These are phyloP conservation scores for Hysterium pulicare DNA, from an alignment of 2,329 filamentous ascomycete genomes.

Conservation along the genomic window DNA sequence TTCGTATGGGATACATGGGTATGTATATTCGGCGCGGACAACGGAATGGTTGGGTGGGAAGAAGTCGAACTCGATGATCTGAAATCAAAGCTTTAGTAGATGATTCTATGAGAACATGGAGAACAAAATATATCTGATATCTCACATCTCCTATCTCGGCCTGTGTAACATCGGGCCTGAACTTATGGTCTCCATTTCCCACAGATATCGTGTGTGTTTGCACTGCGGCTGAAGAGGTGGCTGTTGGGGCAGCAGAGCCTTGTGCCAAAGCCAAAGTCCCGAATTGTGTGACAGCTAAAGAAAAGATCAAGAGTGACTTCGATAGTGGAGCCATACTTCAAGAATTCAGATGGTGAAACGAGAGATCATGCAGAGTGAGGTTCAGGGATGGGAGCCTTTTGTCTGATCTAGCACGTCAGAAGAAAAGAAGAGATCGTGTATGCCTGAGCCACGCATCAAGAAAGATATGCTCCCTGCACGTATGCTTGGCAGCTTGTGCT, in stretches of 20 bases:
- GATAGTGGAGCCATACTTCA: neutral
- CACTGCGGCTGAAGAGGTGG: slow-evolving; percentile 3
- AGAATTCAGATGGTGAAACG: neutral
- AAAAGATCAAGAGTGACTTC: neutral
- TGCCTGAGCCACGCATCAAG: neutral
- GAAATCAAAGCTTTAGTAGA: too few relatives aligned
- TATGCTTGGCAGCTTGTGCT: neutral
- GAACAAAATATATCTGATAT: too few relatives aligned
- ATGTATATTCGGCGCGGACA: slow-evolving; percentile 38
- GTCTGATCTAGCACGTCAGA: too few relatives aligned
- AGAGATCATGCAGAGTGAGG: too few relatives aligned
- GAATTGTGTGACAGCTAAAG: neutral
- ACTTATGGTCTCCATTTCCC: slow-evolving; percentile 36
- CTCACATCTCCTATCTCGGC: slow-evolving; percentile 38
- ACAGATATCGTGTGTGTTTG: slow-evolving; percentile 35
- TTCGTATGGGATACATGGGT: slow-evolving; percentile 41
- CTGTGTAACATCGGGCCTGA: slow-evolving; percentile 36
- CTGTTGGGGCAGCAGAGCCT: neutral
- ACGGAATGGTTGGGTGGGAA: slow-evolving; percentile 43
- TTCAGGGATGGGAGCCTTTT: too few relatives aligned
- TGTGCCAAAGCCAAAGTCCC: neutral
- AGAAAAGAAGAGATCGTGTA: neutral
- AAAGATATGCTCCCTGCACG: neutral
- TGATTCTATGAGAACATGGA: too few relatives aligned
- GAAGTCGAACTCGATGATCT: slow-evolving; percentile 41